Base-by-base conservation (phyloP, 257 asterid genomes). In the Avicennia marina region DNA sequence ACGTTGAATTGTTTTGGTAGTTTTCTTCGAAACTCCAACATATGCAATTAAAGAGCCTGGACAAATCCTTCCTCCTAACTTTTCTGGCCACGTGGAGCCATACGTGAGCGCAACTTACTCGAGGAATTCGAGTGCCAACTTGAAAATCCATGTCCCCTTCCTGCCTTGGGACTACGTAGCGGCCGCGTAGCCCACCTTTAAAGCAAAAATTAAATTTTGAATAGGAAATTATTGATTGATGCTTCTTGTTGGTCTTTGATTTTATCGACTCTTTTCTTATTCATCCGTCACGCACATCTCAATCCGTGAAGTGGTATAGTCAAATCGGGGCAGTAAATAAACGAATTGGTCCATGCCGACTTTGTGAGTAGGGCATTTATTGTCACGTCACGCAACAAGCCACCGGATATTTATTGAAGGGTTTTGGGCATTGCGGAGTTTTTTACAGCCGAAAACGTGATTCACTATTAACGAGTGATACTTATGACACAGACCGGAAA, bases 81-180 rank as follows among this genome's bases (percentile, higher is more conserved):
- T 68, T 67, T 49, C 75, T 38, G 72, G 81, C 77, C 68, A 63
- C 41, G 6, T 56, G 33, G 49, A 66, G 66, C 41, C 59, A 55
- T 12, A 3, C 75, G 76, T 67, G 90, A 79, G 64, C 69, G 82
- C 85, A 75, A 69, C 78, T 42, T 6, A 21, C 34, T 56, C 18
- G 64, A 15, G 50, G 60, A 66, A 56, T 46, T 47, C 4, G 40
- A 45, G 65, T 31, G 62, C 48, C 77, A 66, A 62, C 53, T 69
- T 68, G 68, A 45, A 49, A 65, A 58, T 36, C 22, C 60, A 64
- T 75, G 75, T 49, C 58, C 67, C 43, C 43, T 13, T 3, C 43
- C 32, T 62, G 50, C 38, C 63, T 55, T 45, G 39, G 22, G 33
- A 39, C 43, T 8, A n/a, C n/a, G n/a, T n/a, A n/a, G n/a, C n/a